A percentile compares a stretch with the other conserved stretches of the same genome.
Evolutionary conservation across 768 basidiomycete species (phyloP).

Genomic region (Trametes maxima): DNA sequence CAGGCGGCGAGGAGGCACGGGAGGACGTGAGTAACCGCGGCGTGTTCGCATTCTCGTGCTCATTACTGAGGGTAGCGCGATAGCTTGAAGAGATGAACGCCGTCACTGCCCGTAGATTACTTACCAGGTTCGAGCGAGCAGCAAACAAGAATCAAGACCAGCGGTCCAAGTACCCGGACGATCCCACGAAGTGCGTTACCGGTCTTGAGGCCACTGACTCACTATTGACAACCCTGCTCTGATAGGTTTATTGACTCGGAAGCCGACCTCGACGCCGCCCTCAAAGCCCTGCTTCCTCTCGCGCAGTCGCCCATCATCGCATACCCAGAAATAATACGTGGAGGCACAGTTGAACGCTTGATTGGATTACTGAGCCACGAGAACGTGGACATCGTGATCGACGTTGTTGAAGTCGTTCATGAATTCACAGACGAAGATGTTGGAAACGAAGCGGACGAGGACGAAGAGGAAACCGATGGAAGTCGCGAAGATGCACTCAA

Average conservation of each 20-base stretch:
- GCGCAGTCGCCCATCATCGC: constrained; percentile 82
- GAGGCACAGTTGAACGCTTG: constrained; percentile 68
- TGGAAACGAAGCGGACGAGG: constrained; percentile 70
- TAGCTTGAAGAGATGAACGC: constrained; percentile 71
- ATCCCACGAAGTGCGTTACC: constrained; percentile 78
- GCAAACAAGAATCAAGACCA: constrained; percentile 96
- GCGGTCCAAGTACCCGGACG: constrained; percentile 91
- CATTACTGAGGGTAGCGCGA: constrained; percentile 22
- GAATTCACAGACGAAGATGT: constrained; percentile 98
- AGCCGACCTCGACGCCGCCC: constrained; percentile 86
- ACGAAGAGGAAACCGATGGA: constrained; percentile 62
- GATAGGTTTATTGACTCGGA: constrained; percentile 97
- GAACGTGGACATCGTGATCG: constrained; percentile 96
- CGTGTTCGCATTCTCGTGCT: constrained; percentile 1
- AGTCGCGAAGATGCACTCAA: constrained; percentile 69
- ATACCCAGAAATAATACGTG: constrained; percentile 87
- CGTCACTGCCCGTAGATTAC: constrained; percentile 67
- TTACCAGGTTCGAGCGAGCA: constrained; percentile 84
- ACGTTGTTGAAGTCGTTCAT: constrained; percentile 88
- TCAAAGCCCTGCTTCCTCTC: constrained; percentile 86
- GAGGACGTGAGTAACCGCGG: constrained; percentile 57
- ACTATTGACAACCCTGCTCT: constrained; percentile 5
- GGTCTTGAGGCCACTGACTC: neutral
- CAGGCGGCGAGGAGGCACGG: constrained; percentile 60
- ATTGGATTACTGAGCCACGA: constrained; percentile 92